Conservation (phyloP, 2,329 filamentous ascomycete genomes). For the Alternaria atra region DNA sequence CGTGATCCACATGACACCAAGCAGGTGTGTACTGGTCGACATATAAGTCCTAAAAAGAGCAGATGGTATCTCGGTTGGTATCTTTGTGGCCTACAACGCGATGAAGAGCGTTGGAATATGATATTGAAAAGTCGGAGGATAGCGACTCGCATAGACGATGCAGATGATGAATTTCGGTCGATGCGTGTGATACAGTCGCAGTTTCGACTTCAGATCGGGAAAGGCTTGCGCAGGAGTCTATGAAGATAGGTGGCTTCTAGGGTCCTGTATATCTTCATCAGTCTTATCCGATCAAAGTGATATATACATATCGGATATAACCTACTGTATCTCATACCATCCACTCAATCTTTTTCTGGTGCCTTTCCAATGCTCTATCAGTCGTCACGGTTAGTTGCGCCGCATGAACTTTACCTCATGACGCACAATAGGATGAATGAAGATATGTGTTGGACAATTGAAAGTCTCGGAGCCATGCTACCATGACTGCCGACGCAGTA, state of each 20-base stretch:
- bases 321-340: neutral
- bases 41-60: neutral
- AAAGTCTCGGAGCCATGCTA: neutral
- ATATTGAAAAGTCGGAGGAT: neutral
- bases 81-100: neutral
- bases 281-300: conserved; percentile 1
- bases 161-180: conserved; percentile 2
- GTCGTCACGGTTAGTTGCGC: neutral
- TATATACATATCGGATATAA: neutral
- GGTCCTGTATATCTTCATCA: conserved; percentile 9
- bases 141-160: neutral
- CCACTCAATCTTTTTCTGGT: neutral
- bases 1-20: neutral
- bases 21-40: neutral
- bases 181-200: neutral
- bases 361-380: neutral
- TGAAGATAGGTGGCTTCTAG: neutral
- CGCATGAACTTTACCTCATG: neutral
- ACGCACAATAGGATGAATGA: neutral
- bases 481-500: neutral
- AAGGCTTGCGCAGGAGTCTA: neutral
- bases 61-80: neutral
- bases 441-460: neutral
- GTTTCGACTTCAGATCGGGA: neutral
- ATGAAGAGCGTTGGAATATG: neutral